Percentiles rank a stretch among this genome's conserved stretches.
Evolutionary conservation across 1,284 basidiomycete genomes (phyloP).

Genomic region (Ceratobasidium sp.): DNA sequence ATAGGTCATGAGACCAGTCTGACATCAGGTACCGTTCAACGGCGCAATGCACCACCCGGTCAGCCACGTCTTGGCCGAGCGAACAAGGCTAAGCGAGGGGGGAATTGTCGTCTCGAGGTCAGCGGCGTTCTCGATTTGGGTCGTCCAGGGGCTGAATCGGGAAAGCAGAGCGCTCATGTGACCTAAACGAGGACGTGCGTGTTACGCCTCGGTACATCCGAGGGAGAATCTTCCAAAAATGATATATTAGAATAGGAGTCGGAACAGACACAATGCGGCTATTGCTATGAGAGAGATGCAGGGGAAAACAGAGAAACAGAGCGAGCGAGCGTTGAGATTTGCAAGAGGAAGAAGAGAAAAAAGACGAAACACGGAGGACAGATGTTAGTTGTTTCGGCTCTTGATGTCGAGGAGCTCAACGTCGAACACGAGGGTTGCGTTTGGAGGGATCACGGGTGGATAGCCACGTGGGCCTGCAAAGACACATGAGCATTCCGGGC

Average conservation of each 20-base stretch:
- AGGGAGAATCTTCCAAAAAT: not conserved
- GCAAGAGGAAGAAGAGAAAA: not conserved
- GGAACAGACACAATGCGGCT: not conserved
- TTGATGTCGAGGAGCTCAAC: conserved; percentile 54
- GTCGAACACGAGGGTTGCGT: conserved; percentile 53
- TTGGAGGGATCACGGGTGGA: conserved; percentile 54
- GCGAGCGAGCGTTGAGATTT: not conserved
- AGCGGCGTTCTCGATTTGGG: too few species aligned
- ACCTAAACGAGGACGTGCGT: not conserved
- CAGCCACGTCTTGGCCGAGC: not conserved
- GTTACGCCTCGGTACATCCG: not conserved
- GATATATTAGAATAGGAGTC: not conserved
- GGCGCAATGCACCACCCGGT: not conserved
- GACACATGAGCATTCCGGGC: too few species aligned
- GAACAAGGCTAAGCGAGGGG: not conserved
- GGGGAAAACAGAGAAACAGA: not conserved
- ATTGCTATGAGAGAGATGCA: not conserved
- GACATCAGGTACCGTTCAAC: not conserved
- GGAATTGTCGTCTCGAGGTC: not conserved
- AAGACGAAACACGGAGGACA: not conserved
- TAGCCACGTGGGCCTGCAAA: conserved; percentile 44
- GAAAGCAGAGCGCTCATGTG: not conserved
- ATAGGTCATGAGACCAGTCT: not conserved
- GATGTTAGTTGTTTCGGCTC: conserved; percentile 27
- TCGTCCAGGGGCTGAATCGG: too few species aligned